Conservation (phyloP, 805 yeast genomes). For the Spathaspora girioi region DNA sequence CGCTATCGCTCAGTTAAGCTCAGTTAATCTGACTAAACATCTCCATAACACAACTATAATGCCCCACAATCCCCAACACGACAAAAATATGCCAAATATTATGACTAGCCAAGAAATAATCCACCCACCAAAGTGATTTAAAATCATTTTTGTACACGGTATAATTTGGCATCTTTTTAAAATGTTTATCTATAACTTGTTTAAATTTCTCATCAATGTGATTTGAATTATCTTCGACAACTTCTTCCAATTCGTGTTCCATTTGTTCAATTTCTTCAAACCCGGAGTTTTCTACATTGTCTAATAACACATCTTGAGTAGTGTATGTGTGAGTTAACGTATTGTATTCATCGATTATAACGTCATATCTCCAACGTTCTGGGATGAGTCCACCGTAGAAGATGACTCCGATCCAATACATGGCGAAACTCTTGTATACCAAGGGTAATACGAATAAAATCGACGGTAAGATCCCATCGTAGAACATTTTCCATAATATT, state of each 20-base stretch:
- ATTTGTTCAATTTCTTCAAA: slow-evolving; percentile 34
- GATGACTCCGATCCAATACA: slow-evolving; percentile 79
- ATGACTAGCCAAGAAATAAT: slow-evolving; percentile 72
- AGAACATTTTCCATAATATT: slow-evolving; percentile 49
- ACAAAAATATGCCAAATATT: slow-evolving; percentile 94
- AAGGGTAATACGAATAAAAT: slow-evolving; percentile 62
- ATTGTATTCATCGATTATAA: slow-evolving; percentile 39
- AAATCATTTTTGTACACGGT: slow-evolving; percentile 39
- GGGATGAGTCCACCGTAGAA: slow-evolving; percentile 88
- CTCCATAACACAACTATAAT: slow-evolving; percentile 72
- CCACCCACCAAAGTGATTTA: slow-evolving; percentile 78
- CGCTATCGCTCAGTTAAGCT: too few relatives aligned
- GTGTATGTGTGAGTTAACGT: slow-evolving; percentile 26
- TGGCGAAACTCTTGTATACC: slow-evolving; percentile 57
- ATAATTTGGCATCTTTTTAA: slow-evolving; percentile 26
- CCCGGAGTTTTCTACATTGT: slow-evolving; percentile 35
- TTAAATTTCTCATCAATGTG: slow-evolving; percentile 17
- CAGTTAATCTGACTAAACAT: too few relatives aligned
- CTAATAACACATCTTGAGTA: slow-evolving; percentile 28
- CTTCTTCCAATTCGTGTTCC: slow-evolving; percentile 23
- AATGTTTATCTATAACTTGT: slow-evolving; percentile 32
- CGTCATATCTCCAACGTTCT: slow-evolving; percentile 80
- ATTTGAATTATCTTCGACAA: slow-evolving; percentile 9
- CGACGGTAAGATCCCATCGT: slow-evolving; percentile 54
- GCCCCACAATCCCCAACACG: slow-evolving; percentile 84